Conservation (phyloP, 371 early-diverging fungal genomes). For the Mucor plumbeus region DNA sequence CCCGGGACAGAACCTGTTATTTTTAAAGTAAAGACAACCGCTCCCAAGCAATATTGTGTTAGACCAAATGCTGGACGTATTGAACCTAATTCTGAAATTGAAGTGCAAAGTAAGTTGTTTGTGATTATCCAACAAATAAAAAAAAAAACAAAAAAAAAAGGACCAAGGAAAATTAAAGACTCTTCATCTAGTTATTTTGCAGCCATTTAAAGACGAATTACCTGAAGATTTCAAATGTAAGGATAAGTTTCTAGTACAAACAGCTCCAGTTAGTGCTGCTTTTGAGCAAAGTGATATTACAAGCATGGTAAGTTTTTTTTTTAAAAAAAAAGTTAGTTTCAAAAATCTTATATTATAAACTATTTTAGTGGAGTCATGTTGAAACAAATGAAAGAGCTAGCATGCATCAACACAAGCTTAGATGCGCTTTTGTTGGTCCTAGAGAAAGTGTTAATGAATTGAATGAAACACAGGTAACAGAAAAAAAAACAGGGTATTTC, state of each 20-base stretch:
- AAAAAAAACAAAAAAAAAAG: neutral
- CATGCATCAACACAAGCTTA: slow-evolving; percentile 70
- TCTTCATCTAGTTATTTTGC: slow-evolving; percentile 72
- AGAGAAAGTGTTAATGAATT: slow-evolving; percentile 13
- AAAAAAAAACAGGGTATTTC: slow-evolving; percentile 4
- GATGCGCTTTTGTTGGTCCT: slow-evolving; percentile 55
- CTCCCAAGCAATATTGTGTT: slow-evolving; percentile 97
- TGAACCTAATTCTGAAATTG: slow-evolving; percentile 71
- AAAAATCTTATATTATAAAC: slow-evolving; percentile 10
- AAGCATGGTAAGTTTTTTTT: slow-evolving; percentile 45
- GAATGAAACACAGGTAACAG: neutral
- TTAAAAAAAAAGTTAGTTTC: neutral
- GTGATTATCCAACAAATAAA: too few relatives aligned
- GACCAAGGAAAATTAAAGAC: slow-evolving; percentile 3
- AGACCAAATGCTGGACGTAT: slow-evolving; percentile 94
- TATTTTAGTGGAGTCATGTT: slow-evolving; percentile 59
- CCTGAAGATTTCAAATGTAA: slow-evolving; percentile 83
- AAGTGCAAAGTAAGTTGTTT: slow-evolving; percentile 73
- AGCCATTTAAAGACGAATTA: slow-evolving; percentile 87
- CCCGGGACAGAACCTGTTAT: slow-evolving; percentile 70
- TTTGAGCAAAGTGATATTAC: slow-evolving; percentile 54
- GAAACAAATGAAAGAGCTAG: slow-evolving; percentile 55
- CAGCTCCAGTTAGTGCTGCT: slow-evolving; percentile 73
- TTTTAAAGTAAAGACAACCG: slow-evolving; percentile 98
- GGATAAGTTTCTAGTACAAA: slow-evolving; percentile 95